Base-by-base conservation (phyloP, 371 early-diverging fungal genomes). In the Nematocida sp. region DNA sequence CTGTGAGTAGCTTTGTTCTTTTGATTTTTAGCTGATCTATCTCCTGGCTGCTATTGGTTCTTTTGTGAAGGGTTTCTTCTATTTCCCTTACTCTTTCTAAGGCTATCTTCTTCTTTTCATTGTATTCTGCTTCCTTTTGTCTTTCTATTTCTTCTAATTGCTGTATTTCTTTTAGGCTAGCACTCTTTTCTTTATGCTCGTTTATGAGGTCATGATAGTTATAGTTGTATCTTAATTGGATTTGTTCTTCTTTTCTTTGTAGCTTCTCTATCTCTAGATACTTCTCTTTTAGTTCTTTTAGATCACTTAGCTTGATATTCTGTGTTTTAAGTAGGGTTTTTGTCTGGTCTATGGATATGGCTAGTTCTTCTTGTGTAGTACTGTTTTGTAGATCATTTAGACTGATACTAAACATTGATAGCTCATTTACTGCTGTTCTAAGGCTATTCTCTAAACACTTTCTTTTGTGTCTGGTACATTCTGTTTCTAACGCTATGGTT, bases 131-230 rank as follows among this genome's bases (percentile, higher is more conserved):
- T 47, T 49, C 34, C 37, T 70, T 45, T 48, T 60, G 41, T 7
- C 17, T 21, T 41, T 70, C 74, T 37, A n/a, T 27, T 21, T 70
- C 67, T 41, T 70, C 62, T 19, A 7, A 17, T 25, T 65, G n/a
- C 51, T 63, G 52, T 49, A 64, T 51, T 29, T 65, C 49, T 31
- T 63, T 43, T 19, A 76, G 48, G 5, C 48, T 38, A 25, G 32
- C 51, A 21, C 52, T 1, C 31, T 62, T 51, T 43, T 35, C n/a
- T 48, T 62, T 74, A 32, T 60, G 27, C 52, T 34, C 17, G 27
- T 29, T 31, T n/a, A 19, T 55, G 35, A 53, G 17, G 15, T 19
- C 31, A 21, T 38, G 17, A 41, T 74, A 52, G 31, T 19, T 23
- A 2, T 37, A 27, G 19, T 25, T 35, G 25, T 40, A 21, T 51